Base-by-base conservation (phyloP, 495 filamentous ascomycete species). In the Penicillium bovifimosum region DNA sequence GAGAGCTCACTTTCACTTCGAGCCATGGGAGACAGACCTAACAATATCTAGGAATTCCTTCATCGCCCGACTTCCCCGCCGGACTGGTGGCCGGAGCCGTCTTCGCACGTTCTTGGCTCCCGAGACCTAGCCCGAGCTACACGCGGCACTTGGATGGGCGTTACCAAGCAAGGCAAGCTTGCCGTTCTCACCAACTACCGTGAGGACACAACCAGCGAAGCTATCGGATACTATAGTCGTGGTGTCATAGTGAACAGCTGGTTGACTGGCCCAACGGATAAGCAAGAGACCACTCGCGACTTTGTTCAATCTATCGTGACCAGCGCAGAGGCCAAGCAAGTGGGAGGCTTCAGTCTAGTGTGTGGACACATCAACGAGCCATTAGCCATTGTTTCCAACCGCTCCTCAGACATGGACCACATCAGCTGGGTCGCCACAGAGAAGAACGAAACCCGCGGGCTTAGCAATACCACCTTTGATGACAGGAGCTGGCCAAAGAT, bases 151-250 rank as follows among this genome's bases (percentile, higher is more conserved):
- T 99, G 95, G 93, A 83, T 97, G 49, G 93, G 91, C 27, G 79
- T 99, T 54, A 96, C 90, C 34, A 82, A 77, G 52, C 73, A 84
- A 29, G 93, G 93, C 13, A 88, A 88, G 53, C 71, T 99, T 41
- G 91, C 95, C 10, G 84, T 95, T 32, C 78, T 99, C 32, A 97
- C 95, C 47, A 99, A 99, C 75, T 96, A 90, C 64, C 86, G 89
- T 47, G 93, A 97, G 73, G 54, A 64, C 11, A 62, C 59, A 24
- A 52, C 67, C 24, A 60, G 55, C 48, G 77, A 83, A 44, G 82
- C 80, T 40, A 66, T 72, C 11, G 86, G 82, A 8, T 73, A 74
- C 39, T 78, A 81, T 50, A 91, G 87, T 63, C 81, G 93, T 28
- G 93, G 93, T 16, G 81, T 75, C 10, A 89, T 97, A 69, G 87